phyloP scores from a whole-genome alignment of 352 stramenopile genomes.

The Lagenidium sp. region DNA sequence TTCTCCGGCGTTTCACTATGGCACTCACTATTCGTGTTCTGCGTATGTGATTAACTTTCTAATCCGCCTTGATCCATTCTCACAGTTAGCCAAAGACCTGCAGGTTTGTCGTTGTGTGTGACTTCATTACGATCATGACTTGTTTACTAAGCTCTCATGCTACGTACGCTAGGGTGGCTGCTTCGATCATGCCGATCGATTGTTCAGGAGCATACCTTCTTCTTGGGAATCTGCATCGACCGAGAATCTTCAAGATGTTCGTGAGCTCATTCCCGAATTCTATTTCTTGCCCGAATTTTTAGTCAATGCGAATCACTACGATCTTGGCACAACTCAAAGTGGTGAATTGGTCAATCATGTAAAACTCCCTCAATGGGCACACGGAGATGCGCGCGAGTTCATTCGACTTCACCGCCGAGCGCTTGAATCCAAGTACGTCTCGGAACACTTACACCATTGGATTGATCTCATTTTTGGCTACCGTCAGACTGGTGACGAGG shows the following conservation, averaged over 20 bases:
- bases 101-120: slow-evolving; percentile 17
- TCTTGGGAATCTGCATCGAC: slow-evolving; percentile 92
- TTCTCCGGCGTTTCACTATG: slow-evolving; percentile 94
- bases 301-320: slow-evolving; percentile 64
- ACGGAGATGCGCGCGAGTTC: slow-evolving; percentile 90
- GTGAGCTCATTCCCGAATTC: slow-evolving; percentile 76
- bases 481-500: slow-evolving; percentile 91
- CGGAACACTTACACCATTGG: slow-evolving; percentile 95
- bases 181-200: slow-evolving; percentile 93
- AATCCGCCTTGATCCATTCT: slow-evolving; percentile 89
- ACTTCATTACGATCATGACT: neutral
- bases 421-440: slow-evolving; percentile 95
- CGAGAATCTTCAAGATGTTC: slow-evolving; percentile 87
- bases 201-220: slow-evolving; percentile 93
- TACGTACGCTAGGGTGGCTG: slow-evolving; percentile 21
- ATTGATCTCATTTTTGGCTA: slow-evolving; percentile 97
- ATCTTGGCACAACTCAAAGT: slow-evolving; percentile 60
- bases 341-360: slow-evolving; percentile 91
- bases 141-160: neutral
- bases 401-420: slow-evolving; percentile 92
- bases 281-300: slow-evolving; percentile 76
- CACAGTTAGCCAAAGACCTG: slow-evolving; percentile 47
- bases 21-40: slow-evolving; percentile 95
- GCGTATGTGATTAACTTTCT: slow-evolving; percentile 97
- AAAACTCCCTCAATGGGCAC: slow-evolving; percentile 90